phyloP scores from a whole-genome alignment of 140 eudicot species.

The Bidens hawaiensis region DNA sequence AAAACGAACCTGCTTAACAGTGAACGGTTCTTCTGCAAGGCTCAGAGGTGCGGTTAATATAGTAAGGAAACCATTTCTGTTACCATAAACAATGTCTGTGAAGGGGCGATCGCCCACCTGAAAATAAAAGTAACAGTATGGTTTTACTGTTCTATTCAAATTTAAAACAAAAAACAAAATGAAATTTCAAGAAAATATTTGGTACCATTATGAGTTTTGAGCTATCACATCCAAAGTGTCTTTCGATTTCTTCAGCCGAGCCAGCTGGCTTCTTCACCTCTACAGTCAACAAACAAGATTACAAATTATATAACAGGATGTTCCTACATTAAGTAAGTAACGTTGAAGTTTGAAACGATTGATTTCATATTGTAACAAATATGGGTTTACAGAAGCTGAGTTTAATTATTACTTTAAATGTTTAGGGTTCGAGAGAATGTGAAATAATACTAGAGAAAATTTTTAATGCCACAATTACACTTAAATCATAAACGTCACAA shows the following conservation, averaged over 20 bases:
- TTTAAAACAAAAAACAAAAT: background rate
- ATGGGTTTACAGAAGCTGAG: background rate
- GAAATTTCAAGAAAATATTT: background rate
- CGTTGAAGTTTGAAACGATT: background rate
- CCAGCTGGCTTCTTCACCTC: constrained; percentile 93
- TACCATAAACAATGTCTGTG: constrained; percentile 88
- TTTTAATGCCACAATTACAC: background rate
- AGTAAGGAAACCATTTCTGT: constrained; percentile 84
- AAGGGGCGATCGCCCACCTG: constrained; percentile 96
- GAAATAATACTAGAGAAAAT: background rate
- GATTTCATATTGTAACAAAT: background rate
- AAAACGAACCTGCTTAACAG: constrained; percentile 73
- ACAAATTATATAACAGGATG: no score
- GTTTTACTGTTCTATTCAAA: background rate
- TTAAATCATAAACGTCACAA: background rate
- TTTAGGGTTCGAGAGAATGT: background rate
- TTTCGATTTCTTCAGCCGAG: constrained; percentile 83
- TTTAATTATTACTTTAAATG: background rate
- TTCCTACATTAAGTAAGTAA: no score
- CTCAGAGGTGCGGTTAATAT: constrained; percentile 79
- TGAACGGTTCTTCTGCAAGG: constrained; percentile 68
- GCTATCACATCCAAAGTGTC: constrained; percentile 72
- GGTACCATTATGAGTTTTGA: constrained; percentile 70
- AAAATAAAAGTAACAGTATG: constrained; percentile 12
- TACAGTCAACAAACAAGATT: constrained; percentile 25